These are phyloP conservation scores for Brachypodium distachyon DNA, from an alignment of 202 grass and related monocot genomes.

Conservation along the genomic window DNA sequence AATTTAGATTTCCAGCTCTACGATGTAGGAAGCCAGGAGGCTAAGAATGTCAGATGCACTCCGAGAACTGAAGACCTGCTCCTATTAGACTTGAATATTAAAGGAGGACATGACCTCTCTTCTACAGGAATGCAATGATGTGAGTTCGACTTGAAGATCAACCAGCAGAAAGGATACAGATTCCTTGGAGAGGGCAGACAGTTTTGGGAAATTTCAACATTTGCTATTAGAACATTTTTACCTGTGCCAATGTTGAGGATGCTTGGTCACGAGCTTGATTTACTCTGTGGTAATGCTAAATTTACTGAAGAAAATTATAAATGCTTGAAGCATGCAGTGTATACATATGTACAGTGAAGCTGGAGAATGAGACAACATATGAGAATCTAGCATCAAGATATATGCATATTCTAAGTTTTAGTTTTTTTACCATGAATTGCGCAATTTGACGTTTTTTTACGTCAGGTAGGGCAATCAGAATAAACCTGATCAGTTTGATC, in stretches of 20 bases:
- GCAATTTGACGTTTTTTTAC: not conserved
- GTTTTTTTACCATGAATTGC: not conserved
- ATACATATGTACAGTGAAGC: not conserved
- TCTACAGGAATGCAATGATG: conserved; percentile 35
- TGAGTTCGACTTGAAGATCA: conserved; percentile 56
- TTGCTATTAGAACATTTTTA: conserved; percentile 4
- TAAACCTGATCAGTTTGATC: not conserved
- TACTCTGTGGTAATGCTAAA: conserved; percentile 15
- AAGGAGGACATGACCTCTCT: conserved; percentile 55
- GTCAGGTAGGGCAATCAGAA: not conserved
- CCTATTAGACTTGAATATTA: conserved; percentile 73
- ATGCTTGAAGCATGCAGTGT: conserved; percentile 6
- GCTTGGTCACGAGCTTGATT: conserved; percentile 26
- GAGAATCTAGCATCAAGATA: not conserved
- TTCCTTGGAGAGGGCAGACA: conserved; percentile 19
- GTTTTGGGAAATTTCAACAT: conserved; percentile 31
- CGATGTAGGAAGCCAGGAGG: conserved; percentile 15
- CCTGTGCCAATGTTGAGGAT: not conserved
- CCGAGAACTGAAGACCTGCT: conserved; percentile 30
- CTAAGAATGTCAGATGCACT: conserved; percentile 25
- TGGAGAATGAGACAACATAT: not conserved
- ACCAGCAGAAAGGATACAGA: conserved; percentile 31
- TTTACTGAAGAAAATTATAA: conserved; percentile 7
- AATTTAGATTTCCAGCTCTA: conserved; percentile 37
- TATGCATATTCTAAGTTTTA: not conserved